Percentiles rank a stretch among this genome's conserved stretches.
Conservation (phyloP, 2,329 filamentous ascomycete species). For the Bimuria novae-zelandiae region DNA sequence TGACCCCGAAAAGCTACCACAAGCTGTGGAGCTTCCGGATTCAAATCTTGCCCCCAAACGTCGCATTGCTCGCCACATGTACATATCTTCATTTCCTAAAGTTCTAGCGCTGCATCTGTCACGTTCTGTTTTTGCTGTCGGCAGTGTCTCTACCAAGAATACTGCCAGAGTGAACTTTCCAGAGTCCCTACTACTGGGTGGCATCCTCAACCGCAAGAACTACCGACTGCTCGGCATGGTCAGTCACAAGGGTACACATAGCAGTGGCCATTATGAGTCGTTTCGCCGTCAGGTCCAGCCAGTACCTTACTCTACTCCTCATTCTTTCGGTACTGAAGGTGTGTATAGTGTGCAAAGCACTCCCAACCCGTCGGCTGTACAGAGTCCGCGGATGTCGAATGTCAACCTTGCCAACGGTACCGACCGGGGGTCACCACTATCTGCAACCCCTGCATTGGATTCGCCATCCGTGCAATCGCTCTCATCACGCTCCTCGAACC, state of each 20-base stretch:
- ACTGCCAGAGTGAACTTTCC: conserved; percentile 92
- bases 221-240: conserved; percentile 88
- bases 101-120: conserved; percentile 91
- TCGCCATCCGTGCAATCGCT: conserved; percentile 40
- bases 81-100: conserved; percentile 85
- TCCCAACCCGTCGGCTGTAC: conserved; percentile 52
- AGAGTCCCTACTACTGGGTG: conserved; percentile 80
- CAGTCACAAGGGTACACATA: conserved; percentile 92
- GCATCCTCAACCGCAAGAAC: conserved; percentile 74
- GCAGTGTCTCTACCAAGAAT: conserved; percentile 84
- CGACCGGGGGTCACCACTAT: conserved; percentile 32
- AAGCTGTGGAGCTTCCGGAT: conserved; percentile 75
- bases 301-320: conserved; percentile 80
- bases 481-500: conserved; percentile 40
- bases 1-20: conserved; percentile 78
- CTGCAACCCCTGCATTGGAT: conserved; percentile 30
- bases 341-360: conserved; percentile 68
- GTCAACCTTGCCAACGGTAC: conserved; percentile 31
- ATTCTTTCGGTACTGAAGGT: conserved; percentile 75
- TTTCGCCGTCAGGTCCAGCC: conserved; percentile 85
- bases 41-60: conserved; percentile 75
- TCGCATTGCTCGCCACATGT: conserved; percentile 83
- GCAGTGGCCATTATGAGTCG: conserved; percentile 96
- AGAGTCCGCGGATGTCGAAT: conserved; percentile 53
- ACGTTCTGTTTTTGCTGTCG: conserved; percentile 84